Evolutionary conservation across 2,329 filamentous ascomycete genomes (phyloP).

Genomic region (Aspergillus pseudoviridinutans): DNA sequence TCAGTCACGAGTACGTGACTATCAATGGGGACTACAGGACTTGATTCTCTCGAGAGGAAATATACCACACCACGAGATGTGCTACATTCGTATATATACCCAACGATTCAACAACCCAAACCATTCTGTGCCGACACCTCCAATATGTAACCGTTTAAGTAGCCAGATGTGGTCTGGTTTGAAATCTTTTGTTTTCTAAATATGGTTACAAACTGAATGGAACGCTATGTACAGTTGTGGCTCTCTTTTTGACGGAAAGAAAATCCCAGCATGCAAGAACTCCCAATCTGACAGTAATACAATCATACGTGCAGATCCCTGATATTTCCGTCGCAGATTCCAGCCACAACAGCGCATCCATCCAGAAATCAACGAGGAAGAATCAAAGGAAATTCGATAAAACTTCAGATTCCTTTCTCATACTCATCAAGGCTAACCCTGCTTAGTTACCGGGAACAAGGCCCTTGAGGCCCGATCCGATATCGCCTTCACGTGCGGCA

Average conservation of each 20-base stretch:
- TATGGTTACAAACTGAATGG: conserved; percentile 35
- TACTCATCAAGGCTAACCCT: conserved; percentile 29
- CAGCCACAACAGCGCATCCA: conserved; percentile 24
- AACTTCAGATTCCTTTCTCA: conserved; percentile 22
- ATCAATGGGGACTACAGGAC: conserved; percentile 67
- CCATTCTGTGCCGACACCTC: neutral
- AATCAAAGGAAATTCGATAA: conserved; percentile 25
- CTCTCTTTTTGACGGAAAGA: conserved; percentile 8
- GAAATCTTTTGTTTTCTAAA: conserved; percentile 22
- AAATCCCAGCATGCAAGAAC: conserved; percentile 1
- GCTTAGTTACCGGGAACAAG: conserved; percentile 52
- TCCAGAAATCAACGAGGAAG: conserved; percentile 21
- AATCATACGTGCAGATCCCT: conserved; percentile 14
- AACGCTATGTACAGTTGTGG: conserved; percentile 26
- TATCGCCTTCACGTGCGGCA: conserved; percentile 95
- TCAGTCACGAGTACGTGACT: conserved; percentile 66
- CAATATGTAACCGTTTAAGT: conserved; percentile 1
- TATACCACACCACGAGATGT: neutral
- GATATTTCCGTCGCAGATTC: neutral
- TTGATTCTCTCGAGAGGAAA: conserved; percentile 24
- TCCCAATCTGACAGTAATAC: conserved; percentile 8
- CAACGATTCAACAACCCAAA: neutral
- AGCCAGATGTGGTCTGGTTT: conserved; percentile 20
- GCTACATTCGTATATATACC: neutral
- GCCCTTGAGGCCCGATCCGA: conserved; percentile 67